Conservation (phyloP, 176 grass and related monocot genomes). For the Triticum turgidum region DNA sequence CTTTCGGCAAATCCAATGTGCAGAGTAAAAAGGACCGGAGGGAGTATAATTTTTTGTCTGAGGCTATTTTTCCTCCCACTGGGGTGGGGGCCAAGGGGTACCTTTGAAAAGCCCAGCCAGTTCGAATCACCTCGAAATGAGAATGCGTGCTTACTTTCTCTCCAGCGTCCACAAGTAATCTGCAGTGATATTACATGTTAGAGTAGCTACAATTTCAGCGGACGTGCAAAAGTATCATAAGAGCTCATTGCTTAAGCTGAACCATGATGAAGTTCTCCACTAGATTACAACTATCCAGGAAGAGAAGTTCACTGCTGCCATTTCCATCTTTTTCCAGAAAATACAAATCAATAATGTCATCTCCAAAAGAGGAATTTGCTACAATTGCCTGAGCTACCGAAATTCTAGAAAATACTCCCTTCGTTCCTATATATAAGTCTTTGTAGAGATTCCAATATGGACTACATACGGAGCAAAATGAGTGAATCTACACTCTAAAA, state of each 20-base stretch:
- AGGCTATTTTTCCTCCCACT: neutral
- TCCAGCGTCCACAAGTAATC: slow-evolving; percentile 85
- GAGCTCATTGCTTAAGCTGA: neutral
- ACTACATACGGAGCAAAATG: no score
- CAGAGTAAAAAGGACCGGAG: no score
- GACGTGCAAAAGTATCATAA: neutral
- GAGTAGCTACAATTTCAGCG: neutral
- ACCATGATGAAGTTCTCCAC: neutral
- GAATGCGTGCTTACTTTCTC: slow-evolving; percentile 53
- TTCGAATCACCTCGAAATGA: slow-evolving; percentile 94
- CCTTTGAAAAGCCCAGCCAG: slow-evolving; percentile 88
- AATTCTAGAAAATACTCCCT: neutral
- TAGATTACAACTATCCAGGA: neutral
- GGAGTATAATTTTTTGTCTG: neutral
- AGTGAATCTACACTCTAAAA: no score
- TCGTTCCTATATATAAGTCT: no score
- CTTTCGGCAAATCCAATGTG: no score
- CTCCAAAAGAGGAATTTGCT: neutral
- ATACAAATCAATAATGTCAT: neutral
- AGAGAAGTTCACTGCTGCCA: neutral
- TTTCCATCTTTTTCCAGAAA: neutral
- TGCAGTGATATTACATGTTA: slow-evolving; percentile 32
- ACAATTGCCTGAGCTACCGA: neutral
- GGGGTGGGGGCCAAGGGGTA: neutral
- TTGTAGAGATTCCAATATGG: no score